These are phyloP conservation scores for Mortierella claussenii DNA, from an alignment of 192 early-diverging fungal genomes.

Conservation along the genomic window DNA sequence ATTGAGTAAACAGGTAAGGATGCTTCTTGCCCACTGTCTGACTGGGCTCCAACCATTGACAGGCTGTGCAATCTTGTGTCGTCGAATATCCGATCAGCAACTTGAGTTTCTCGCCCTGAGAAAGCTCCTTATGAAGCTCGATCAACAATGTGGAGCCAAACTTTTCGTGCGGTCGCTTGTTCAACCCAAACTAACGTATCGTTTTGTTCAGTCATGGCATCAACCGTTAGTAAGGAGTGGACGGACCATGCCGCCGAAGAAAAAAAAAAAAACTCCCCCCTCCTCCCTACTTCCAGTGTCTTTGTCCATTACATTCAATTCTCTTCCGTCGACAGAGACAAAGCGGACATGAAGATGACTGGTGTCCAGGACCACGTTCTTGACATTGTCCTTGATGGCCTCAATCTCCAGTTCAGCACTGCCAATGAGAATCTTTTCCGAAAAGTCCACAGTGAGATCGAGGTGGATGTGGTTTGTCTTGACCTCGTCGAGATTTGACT, in stretches of 20 bases:
- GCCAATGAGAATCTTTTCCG: conserved; percentile 71
- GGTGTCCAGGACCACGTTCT: conserved; percentile 77
- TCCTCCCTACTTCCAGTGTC: not conserved
- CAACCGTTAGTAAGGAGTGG: no score
- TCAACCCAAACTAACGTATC: conserved; percentile 58
- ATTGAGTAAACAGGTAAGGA: conserved; percentile 98
- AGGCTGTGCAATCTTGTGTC: conserved; percentile 82
- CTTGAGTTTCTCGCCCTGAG: conserved; percentile 58
- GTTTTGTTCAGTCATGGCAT: no score
- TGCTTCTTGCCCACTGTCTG: conserved; percentile 77
- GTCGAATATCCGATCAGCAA: conserved; percentile 82
- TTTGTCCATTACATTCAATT: conserved; percentile 41
- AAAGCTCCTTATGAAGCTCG: conserved; percentile 55
- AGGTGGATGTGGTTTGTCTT: conserved; percentile 80
- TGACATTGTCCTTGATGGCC: conserved; percentile 61
- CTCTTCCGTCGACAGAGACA: conserved; percentile 20
- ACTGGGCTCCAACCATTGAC: conserved; percentile 87
- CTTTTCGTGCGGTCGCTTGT: conserved; percentile 62
- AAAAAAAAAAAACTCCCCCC: no score
- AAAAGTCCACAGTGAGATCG: conserved; percentile 81
- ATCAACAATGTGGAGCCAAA: conserved; percentile 81
- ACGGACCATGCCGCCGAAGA: no score
- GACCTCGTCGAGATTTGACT: conserved; percentile 80
- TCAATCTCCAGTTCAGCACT: conserved; percentile 68
- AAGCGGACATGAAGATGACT: conserved; percentile 64